A percentile compares a stretch with the other conserved stretches of the same genome.
phyloP scores from a whole-genome alignment of 805 yeast genomes.

The Saccharomycopsis schoenii region DNA sequence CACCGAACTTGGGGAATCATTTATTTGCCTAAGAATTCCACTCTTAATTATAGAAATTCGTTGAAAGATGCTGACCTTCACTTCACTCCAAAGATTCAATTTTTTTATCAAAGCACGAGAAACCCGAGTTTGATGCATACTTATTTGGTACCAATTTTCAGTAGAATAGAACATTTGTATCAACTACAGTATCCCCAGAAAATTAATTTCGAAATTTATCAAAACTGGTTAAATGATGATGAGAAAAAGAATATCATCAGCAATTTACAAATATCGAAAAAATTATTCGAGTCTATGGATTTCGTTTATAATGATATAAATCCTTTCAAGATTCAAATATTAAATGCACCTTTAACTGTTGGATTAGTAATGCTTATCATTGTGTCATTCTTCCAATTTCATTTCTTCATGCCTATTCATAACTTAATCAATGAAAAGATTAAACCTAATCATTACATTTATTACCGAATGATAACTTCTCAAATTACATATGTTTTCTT shows the following conservation, averaged over 20 bases:
- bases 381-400: conserved; percentile 58
- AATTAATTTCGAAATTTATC: conserved; percentile 4
- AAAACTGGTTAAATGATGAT: conserved; percentile 4
- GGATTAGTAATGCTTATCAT: conserved; percentile 63
- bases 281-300: conserved; percentile 5
- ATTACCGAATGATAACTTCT: conserved; percentile 38
- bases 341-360: conserved; percentile 54
- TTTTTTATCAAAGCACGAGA: conserved; percentile 52
- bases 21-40: conserved; percentile 41
- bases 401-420: conserved; percentile 43
- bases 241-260: not conserved
- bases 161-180: conserved; percentile 13
- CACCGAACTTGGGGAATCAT: conserved; percentile 57
- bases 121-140: conserved; percentile 41
- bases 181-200: not conserved
- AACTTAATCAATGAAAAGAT: conserved; percentile 32
- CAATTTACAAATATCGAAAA: conserved; percentile 2
- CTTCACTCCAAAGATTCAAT: conserved; percentile 22
- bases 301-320: conserved; percentile 31
- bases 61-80: conserved; percentile 21
- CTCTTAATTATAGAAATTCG: conserved; percentile 25
- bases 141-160: conserved; percentile 36
- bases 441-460: conserved; percentile 32
- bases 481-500: conserved; percentile 41
- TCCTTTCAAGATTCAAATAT: conserved; percentile 40